These are phyloP conservation scores for Pholiota conissans DNA, from an alignment of 768 basidiomycete genomes.

Conservation along the genomic window DNA sequence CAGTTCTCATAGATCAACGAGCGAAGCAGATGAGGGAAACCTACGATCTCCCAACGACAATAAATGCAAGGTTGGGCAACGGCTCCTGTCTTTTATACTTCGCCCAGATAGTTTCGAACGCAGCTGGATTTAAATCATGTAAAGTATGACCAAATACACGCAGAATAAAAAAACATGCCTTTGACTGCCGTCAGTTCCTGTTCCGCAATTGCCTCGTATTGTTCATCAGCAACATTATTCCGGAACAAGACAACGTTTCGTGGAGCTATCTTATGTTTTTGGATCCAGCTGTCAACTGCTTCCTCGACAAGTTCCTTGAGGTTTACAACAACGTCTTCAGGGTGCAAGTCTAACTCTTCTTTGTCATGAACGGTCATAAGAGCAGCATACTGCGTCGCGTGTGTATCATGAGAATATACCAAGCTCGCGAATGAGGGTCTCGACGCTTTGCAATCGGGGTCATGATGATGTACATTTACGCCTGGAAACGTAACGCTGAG, in stretches of 20 bases:
- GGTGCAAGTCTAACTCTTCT: no score
- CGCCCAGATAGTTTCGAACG: conserved; percentile 13
- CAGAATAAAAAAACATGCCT: conserved; percentile 29
- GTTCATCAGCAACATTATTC: conserved; percentile 46
- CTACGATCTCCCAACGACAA: conserved; percentile 66
- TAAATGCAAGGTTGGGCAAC: conserved; percentile 47
- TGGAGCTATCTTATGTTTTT: conserved; percentile 16
- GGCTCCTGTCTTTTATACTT: conserved; percentile 1
- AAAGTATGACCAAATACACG: background rate
- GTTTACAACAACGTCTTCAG: conserved; percentile 45
- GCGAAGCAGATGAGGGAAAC: conserved; percentile 55
- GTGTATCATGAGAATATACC: conserved; percentile 53
- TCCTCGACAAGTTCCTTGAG: conserved; percentile 21
- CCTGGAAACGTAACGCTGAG: no score
- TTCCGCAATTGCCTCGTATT: conserved; percentile 32
- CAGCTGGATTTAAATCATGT: conserved; percentile 6
- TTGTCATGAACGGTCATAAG: conserved; percentile 40
- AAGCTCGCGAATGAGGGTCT: conserved; percentile 59
- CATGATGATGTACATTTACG: conserved; percentile 65
- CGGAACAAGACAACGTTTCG: conserved; percentile 44
- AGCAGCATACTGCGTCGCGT: conserved; percentile 46
- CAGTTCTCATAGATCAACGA: conserved; percentile 20
- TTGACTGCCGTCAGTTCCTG: conserved; percentile 47
- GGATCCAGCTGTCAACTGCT: conserved; percentile 21
- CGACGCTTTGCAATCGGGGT: conserved; percentile 47